These are phyloP conservation scores for Myriosclerotinia curreyana DNA, from an alignment of 2,329 filamentous ascomycete genomes.

Conservation along the genomic window DNA sequence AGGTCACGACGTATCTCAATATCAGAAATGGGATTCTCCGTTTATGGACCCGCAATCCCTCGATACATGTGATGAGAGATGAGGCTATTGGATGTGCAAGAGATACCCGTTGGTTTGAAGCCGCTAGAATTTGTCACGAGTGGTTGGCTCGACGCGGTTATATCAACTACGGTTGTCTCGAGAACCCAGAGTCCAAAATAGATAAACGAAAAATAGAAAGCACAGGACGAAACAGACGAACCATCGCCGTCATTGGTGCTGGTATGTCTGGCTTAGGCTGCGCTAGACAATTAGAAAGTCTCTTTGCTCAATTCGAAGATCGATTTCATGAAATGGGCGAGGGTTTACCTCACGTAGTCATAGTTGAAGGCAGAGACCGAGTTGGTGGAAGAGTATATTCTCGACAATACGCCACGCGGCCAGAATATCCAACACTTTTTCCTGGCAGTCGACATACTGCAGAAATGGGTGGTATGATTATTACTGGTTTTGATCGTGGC, in stretches of 20 bases:
- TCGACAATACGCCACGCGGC: constrained; percentile 59
- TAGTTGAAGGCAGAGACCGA: constrained; percentile 82
- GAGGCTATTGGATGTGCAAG: constrained; percentile 89
- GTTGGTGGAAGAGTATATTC: constrained; percentile 95
- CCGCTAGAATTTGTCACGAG: constrained; percentile 84
- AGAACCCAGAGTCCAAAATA: constrained; percentile 50
- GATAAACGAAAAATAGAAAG: constrained; percentile 39
- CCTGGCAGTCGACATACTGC: constrained; percentile 69
- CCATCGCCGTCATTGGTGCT: constrained; percentile 82
- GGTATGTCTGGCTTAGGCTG: constrained; percentile 93
- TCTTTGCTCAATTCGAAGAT: constrained; percentile 76
- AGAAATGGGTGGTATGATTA: constrained; percentile 97
- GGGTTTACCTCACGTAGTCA: constrained; percentile 67
- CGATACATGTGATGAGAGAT: constrained; percentile 74
- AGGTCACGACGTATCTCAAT: constrained; percentile 94
- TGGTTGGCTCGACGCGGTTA: constrained; percentile 90
- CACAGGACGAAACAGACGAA: constrained; percentile 57
- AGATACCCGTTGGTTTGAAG: constrained; percentile 82
- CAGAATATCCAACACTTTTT: constrained; percentile 53
- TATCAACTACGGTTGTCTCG: constrained; percentile 93
- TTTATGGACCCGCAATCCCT: constrained; percentile 83
- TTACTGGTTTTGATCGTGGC: constrained; percentile 92
- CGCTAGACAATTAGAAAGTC: constrained; percentile 83
- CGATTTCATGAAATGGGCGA: constrained; percentile 64
- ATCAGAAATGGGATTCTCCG: constrained; percentile 92